Evolutionary conservation across 805 yeast species (phyloP), one percentile per base, ranked within the genome.

Genomic region (Ogataea saltuana): DNA sequence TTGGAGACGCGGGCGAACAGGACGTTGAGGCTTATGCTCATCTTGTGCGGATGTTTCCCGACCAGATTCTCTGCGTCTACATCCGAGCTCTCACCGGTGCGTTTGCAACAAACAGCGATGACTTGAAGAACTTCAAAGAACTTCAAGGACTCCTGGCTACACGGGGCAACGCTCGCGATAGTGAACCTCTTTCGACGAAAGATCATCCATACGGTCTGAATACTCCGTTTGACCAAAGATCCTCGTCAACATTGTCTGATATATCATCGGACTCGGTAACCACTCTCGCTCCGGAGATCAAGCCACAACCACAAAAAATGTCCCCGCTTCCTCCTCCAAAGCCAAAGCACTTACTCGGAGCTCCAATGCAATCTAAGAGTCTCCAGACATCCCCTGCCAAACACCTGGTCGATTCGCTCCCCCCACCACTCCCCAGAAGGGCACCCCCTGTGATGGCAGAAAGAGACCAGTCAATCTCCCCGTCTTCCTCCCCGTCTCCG

Each of bases 1-100:
- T 93, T 12, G 99, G 99, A 23, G 99, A 93, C 61, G 84, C 97
- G 2, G 98, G 98, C 1, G 99, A 93, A 59, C 84, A 83, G 51
- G 99, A 93, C 67, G 68, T 91, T 32, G 99, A 95, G 58, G 95
- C 97, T 0, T 93, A 93, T 60, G 73, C 80, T 5, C 83, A 83
- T 20, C 66, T 89, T 25, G 86, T 95, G 0, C 65, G 69, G 29
- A 51, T 60, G 23, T 78, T 68, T 54, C 95, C 96, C 0, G 65
- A 70, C 4, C 83, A 80, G 48, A 71, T 93, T 0, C 50, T 75
- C 17, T 95, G 85, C 1, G 87, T 93, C 4, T 90, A 80, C 59
- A 85, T 93, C 26, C 69, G 98, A 31, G 86, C 85, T 36, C 86
- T 95, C 5, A 74, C 75, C 9, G 74, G 75, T 32, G 83, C 91